Base-by-base conservation (phyloP, 192 early-diverging fungal species). In the Coemansia sp. region DNA sequence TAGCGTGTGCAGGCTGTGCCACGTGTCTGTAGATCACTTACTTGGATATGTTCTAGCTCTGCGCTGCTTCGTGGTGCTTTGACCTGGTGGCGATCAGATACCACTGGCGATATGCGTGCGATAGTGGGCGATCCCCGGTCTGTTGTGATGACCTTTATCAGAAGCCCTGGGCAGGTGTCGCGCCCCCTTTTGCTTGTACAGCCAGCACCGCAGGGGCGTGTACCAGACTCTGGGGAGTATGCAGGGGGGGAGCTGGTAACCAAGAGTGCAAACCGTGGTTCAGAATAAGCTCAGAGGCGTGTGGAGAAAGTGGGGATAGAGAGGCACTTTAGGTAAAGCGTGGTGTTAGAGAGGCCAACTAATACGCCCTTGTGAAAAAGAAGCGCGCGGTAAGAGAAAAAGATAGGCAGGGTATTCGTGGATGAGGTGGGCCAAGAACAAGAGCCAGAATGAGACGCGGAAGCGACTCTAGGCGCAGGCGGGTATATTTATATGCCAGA, bases 361-460 rank as follows among this genome's bases (percentile, higher is more conserved):
- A 23, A 13, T 26, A 14, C 48, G 23, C 48, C 48, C 48, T 26
- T 26, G 4, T 26, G 10, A 26, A 23, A 50, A 7, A 20, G 20
- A 48, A 20, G 5, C 20, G 14, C 2, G 21, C 18, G 14, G 5
- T 48, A 21, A 23, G 45, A 48, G 6, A 50, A 10, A 50, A 18
- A 26, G 20, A 13, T 9, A 50, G 48, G 23, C 9, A 50, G n/a
- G 43, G 51, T 55, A 55, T 16, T 55, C 26, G 51, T 33, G 48
- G 48, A 31, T 55, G 51, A 31, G 51, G 51, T 55, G 28, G 28
- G 51, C 51, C 51, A 55, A 55, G 26, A 55, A 55, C 51, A 55
- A 28, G 51, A 55, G 51, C 51, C 51, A 31, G 51, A 16, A 55
- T 31, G 28, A 55, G 51, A 55, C 51, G 26, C 51, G 26, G 51